Evolutionary conservation across 495 filamentous ascomycete species (phyloP), one percentile per base, ranked within the genome.

Genomic region (Letharia lupina): DNA sequence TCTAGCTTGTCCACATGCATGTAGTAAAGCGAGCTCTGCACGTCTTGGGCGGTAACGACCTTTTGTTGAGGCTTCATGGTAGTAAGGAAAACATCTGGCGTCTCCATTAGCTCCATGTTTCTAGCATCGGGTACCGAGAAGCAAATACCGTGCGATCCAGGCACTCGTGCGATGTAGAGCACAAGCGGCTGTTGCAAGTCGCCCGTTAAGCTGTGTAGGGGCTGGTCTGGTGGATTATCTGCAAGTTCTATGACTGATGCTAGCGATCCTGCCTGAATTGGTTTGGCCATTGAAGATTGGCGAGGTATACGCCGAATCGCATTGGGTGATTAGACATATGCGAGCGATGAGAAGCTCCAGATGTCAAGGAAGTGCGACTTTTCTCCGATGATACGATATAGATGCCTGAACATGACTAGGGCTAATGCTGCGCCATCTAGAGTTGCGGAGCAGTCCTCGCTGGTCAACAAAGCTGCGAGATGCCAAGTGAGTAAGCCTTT

Each of bases 141-240:
- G 35, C 41, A 74, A 80, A 44, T 79, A 93, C 92, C 92, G 86
- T 85, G 85, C 68, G 88, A 96, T 18, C 94, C 93, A 3, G 93
- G 93, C 0, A 98, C 93, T 64, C 91, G 81, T 15, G 92, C 92
- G 68, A 98, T 95, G 73, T 98, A 98, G 33, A 98, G 79, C 5
- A 86, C 84, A 50, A 98, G 75, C 11, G 89, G 86, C 47, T 89
- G 82, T 62, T 85, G 81, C 66, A 77, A 80, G 65, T 79, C 75
- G 67, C 87, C 84, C 15, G 83, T 86, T n/a, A 85, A 88, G 47
- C 35, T 31, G 77, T 86, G 89, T 69, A 83, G 83, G 58, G 91
- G 89, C 73, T 94, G 92, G 62, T 84, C 80, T 42, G 93, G 93
- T 50, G 94, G 93, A 73, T 94, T 91, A 52, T 90, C 84, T 58